A percentile compares a stretch with the other conserved stretches of the same genome.
phyloP scores from a whole-genome alignment of 805 yeast genomes.

The Ogataea naganishii region DNA sequence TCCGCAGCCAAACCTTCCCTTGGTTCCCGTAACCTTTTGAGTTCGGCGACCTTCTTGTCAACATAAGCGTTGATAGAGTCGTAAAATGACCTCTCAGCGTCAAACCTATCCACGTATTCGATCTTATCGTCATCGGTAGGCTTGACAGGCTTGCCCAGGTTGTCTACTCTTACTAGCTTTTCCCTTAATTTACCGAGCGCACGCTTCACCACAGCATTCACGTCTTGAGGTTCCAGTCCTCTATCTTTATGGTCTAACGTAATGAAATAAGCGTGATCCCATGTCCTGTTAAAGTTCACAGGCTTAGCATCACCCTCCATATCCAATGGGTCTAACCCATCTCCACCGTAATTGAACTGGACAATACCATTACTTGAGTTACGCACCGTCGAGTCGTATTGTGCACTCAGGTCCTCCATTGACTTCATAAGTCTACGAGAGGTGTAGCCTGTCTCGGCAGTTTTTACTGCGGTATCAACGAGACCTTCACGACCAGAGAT shows the following conservation, averaged over 20 bases:
- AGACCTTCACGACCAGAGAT: conserved; percentile 99
- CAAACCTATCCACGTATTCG: conserved; percentile 72
- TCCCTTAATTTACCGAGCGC: conserved; percentile 55
- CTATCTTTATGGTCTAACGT: conserved; percentile 49
- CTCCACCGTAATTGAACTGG: conserved; percentile 97
- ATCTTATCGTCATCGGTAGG: conserved; percentile 37
- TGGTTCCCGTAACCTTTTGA: conserved; percentile 51
- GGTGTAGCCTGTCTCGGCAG: conserved; percentile 99
- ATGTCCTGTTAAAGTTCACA: conserved; percentile 84
- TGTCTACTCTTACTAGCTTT: conserved; percentile 59
- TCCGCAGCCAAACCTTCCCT: conserved; percentile 34
- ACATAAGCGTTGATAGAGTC: conserved; percentile 64
- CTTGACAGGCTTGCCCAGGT: conserved; percentile 48
- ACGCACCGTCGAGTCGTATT: conserved; percentile 89
- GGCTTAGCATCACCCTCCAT: conserved; percentile 99
- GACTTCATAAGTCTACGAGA: conserved; percentile 98
- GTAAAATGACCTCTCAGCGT: conserved; percentile 83
- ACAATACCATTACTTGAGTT: conserved; percentile 95
- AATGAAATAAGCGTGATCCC: conserved; percentile 84
- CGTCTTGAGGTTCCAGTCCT: conserved; percentile 65
- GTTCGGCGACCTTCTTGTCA: conserved; percentile 39
- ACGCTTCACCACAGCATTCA: conserved; percentile 43
- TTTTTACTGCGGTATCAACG: conserved; percentile 98
- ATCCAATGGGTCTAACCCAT: conserved; percentile 94
- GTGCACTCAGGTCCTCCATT: conserved; percentile 87